Percentiles rank a stretch among this genome's conserved stretches.
phyloP scores from a whole-genome alignment of 768 basidiomycete species.

The Mycena belliarum region DNA sequence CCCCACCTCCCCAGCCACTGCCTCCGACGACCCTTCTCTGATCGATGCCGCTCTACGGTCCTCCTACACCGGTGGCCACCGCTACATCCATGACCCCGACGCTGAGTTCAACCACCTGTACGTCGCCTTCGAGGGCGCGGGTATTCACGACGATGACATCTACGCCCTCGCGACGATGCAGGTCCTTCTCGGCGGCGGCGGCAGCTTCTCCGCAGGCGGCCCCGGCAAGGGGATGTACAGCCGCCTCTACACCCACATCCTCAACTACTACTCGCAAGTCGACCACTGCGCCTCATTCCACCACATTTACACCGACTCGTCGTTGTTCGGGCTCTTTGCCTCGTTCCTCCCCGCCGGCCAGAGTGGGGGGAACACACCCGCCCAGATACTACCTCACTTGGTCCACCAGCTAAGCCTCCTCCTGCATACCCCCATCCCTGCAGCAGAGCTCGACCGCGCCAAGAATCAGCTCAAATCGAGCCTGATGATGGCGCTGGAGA shows the following conservation, averaged over 20 bases:
- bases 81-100: constrained; percentile 58
- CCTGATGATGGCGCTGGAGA: constrained; percentile 94
- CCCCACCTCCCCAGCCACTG: constrained; percentile 37
- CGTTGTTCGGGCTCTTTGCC: constrained; percentile 89
- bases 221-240: constrained; percentile 99
- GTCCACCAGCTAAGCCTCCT: constrained; percentile 86
- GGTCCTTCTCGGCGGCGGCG: constrained; percentile 92
- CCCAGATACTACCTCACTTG: constrained; percentile 79
- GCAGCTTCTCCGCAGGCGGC: constrained; percentile 96
- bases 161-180: constrained; percentile 94
- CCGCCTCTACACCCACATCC: constrained; percentile 91
- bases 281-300: constrained; percentile 98
- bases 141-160: constrained; percentile 89
- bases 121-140: constrained; percentile 87
- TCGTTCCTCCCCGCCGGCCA: constrained; percentile 66
- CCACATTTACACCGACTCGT: constrained; percentile 94
- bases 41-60: constrained; percentile 41
- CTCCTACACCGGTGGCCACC: constrained; percentile 84
- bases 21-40: constrained; percentile 20
- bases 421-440: constrained; percentile 66
- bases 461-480: constrained; percentile 95
- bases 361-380: constrained; percentile 61
- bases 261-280: constrained; percentile 91
- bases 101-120: constrained; percentile 92
- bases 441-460: constrained; percentile 76